Conservation (phyloP, 805 yeast species). For the Blastobotrys robertii region DNA sequence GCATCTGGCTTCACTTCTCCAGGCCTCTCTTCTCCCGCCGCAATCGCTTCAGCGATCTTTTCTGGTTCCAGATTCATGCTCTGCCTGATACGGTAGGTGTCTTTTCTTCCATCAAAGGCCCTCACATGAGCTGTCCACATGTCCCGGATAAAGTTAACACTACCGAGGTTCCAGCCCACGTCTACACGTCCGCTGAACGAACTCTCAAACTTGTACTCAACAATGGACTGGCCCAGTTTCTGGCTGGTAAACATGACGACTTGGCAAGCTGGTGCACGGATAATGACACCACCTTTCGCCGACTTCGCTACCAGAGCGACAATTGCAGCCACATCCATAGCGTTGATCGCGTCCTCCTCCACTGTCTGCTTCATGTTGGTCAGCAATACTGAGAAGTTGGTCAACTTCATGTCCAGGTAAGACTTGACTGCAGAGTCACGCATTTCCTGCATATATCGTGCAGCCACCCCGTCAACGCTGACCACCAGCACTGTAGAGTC, state of each 20-base stretch:
- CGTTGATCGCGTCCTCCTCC: constrained; percentile 39
- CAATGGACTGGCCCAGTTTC: constrained; percentile 35
- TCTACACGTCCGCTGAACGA: constrained; percentile 85
- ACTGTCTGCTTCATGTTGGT: constrained; percentile 43
- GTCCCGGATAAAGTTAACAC: constrained; percentile 79
- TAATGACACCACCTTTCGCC: constrained; percentile 71
- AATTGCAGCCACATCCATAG: constrained; percentile 45
- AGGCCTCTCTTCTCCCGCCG: constrained; percentile 4
- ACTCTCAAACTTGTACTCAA: constrained; percentile 61
- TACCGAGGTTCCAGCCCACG: constrained; percentile 88
- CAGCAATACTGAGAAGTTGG: constrained; percentile 57
- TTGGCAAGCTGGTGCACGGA: constrained; percentile 66
- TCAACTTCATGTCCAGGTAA: constrained; percentile 48
- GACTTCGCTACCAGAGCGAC: constrained; percentile 39
- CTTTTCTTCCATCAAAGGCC: constrained; percentile 55
- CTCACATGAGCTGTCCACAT: constrained; percentile 84
- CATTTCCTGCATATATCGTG: constrained; percentile 22
- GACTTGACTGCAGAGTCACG: constrained; percentile 36
- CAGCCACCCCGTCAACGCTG: constrained; percentile 19
- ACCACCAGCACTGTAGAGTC: constrained; percentile 66
- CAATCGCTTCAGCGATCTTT: constrained; percentile 9
- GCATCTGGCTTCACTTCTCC: constrained; percentile 22
- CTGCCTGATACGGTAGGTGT: constrained; percentile 20
- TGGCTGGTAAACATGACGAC: constrained; percentile 74
- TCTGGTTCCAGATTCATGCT: constrained; percentile 11